Conservation (phyloP, 345 rosid species). For the Eucalyptus leucophloia region DNA sequence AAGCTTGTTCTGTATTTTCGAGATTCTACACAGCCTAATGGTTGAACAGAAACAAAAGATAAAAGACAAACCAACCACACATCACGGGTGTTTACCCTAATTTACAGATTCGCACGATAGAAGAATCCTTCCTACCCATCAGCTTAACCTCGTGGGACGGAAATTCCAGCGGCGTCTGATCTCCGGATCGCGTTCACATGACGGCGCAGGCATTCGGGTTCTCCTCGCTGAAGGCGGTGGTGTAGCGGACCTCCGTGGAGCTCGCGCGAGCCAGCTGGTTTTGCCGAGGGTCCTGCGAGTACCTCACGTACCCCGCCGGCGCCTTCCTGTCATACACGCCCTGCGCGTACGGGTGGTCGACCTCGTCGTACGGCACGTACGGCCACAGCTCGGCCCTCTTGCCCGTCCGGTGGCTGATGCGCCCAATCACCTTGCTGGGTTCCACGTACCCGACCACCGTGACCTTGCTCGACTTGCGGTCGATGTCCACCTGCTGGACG, state of each 20-base stretch:
- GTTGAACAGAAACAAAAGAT: not conserved
- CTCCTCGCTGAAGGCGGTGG: slow-evolving; percentile 94
- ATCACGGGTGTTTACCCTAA: not conserved
- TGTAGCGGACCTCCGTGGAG: slow-evolving; percentile 92
- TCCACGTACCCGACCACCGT: slow-evolving; percentile 86
- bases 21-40: not conserved
- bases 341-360: slow-evolving; percentile 83
- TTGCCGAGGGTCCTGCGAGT: slow-evolving; percentile 41
- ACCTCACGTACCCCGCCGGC: slow-evolving; percentile 76
- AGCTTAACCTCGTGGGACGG: not conserved
- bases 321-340: slow-evolving; percentile 93
- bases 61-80: not conserved
- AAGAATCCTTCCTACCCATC: not conserved
- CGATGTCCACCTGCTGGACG: slow-evolving; percentile 63
- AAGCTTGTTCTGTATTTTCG: not conserved
- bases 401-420: slow-evolving; percentile 81
- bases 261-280: slow-evolving; percentile 84
- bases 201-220: slow-evolving; percentile 56
- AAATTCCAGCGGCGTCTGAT: not conserved
- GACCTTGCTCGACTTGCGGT: slow-evolving; percentile 69
- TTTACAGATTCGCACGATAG: not conserved
- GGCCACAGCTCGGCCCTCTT: slow-evolving; percentile 92
- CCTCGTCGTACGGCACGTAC: slow-evolving; percentile 81
- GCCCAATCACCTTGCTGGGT: slow-evolving; percentile 56
- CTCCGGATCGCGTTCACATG: slow-evolving; percentile 29